Conservation (phyloP, 768 basidiomycete genomes). For the Macrolepiota dolichaula region DNA sequence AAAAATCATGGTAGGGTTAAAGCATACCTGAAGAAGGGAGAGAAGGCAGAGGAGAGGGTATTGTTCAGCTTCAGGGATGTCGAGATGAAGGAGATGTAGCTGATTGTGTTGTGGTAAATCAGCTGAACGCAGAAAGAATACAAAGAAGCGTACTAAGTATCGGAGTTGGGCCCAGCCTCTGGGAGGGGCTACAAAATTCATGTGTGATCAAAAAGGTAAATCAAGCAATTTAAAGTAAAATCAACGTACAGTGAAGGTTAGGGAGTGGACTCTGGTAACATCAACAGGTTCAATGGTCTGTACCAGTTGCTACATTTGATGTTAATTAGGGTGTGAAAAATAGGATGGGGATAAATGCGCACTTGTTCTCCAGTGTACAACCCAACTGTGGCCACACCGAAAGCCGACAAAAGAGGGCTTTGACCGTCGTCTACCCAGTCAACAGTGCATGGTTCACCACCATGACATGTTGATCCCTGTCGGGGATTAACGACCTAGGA, state of each 20-base stretch:
- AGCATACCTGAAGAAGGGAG: conserved; percentile 55
- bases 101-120: conserved; percentile 21
- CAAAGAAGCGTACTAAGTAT: conserved; percentile 46
- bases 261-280: conserved; percentile 41
- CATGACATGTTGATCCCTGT: conserved; percentile 43
- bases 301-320: conserved; percentile 42
- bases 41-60: conserved; percentile 37
- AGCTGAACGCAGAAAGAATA: conserved; percentile 2
- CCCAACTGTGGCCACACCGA: conserved; percentile 53
- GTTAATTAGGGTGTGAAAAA: background rate
- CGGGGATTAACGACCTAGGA: conserved; percentile 46
- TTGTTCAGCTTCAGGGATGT: conserved; percentile 27
- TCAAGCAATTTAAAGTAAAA: background rate
- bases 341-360: conserved; percentile 16
- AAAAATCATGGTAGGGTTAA: background rate
- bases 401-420: conserved; percentile 39
- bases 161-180: conserved; percentile 52
- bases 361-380: conserved; percentile 59
- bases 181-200: conserved; percentile 44
- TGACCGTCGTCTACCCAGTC: conserved; percentile 64
- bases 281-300: conserved; percentile 57
- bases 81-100: conserved; percentile 61
- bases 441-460: conserved; percentile 50
- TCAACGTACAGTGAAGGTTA: conserved; percentile 53
- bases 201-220: background rate